A percentile compares a stretch with the other conserved stretches of the same genome.
These are phyloP conservation scores for Boletus holoroseus DNA, from an alignment of 1,284 basidiomycete species.

Conservation along the genomic window DNA sequence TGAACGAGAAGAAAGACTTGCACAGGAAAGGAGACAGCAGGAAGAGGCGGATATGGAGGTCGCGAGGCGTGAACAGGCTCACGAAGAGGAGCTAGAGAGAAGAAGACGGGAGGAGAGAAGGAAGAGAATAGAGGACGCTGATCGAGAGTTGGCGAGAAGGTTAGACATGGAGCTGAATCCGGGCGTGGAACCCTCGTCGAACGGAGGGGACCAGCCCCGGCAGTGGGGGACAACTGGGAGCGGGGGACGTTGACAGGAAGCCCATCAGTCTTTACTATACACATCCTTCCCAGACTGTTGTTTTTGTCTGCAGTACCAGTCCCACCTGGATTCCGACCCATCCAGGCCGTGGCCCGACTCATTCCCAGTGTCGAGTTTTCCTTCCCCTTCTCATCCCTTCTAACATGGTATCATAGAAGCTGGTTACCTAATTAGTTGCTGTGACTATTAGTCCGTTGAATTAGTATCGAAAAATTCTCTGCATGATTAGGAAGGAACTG, in stretches of 20 bases:
- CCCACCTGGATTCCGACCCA: too few species aligned
- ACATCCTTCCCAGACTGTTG: neutral
- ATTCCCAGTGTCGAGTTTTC: too few species aligned
- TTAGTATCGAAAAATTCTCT: too few species aligned
- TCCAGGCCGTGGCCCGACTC: too few species aligned
- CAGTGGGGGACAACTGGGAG: conserved; percentile 2
- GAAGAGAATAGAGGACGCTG: conserved; percentile 24
- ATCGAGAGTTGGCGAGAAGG: conserved; percentile 29
- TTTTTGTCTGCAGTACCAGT: neutral
- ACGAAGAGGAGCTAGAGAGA: conserved; percentile 37
- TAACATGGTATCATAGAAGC: too few species aligned
- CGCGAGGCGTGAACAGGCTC: conserved; percentile 34
- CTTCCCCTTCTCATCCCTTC: too few species aligned
- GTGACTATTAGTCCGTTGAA: too few species aligned
- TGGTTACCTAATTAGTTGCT: too few species aligned
- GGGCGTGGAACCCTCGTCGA: conserved; percentile 3
- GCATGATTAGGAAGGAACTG: too few species aligned
- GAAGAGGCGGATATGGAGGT: conserved; percentile 33
- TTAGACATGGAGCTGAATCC: conserved; percentile 32
- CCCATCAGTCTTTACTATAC: neutral
- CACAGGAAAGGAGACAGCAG: conserved; percentile 23
- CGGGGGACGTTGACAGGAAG: conserved; percentile 4
- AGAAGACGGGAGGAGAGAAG: conserved; percentile 33
- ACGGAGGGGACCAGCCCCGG: conserved; percentile 7
- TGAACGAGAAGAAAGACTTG: conserved; percentile 25